A percentile compares a stretch with the other conserved stretches of the same genome.
These are phyloP conservation scores for Hyphopichia wangnamkhiaoensis DNA, from an alignment of 1,139 yeast species.

Conservation along the genomic window DNA sequence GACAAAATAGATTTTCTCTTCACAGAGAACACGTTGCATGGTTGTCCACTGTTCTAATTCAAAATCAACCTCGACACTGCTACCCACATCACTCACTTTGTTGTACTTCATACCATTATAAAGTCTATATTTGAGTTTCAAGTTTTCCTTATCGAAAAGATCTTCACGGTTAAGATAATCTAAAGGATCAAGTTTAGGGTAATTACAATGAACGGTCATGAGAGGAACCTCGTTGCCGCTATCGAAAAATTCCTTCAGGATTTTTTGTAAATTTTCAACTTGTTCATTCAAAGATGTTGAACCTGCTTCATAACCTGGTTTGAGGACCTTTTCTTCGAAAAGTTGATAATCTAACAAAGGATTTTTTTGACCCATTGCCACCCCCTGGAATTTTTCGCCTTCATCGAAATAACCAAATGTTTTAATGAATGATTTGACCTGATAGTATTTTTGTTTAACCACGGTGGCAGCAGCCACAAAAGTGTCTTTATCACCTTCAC, in stretches of 20 bases:
- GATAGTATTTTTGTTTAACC: constrained; percentile 50
- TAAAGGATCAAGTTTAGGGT: constrained; percentile 40
- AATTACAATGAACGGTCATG: constrained; percentile 41
- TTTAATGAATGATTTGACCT: constrained; percentile 41
- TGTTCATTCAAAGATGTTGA: constrained; percentile 18
- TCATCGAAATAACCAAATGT: constrained; percentile 33
- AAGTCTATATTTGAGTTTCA: constrained; percentile 29
- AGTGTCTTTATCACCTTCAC: constrained; percentile 72
- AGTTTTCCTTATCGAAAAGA: constrained; percentile 27
- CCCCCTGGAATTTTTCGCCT: constrained; percentile 31
- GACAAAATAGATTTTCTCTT: constrained; percentile 23
- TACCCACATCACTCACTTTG: constrained; percentile 8
- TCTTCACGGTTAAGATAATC: constrained; percentile 25
- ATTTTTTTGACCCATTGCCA: constrained; percentile 43
- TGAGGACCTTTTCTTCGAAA: constrained; percentile 15
- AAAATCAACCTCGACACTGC: constrained; percentile 22
- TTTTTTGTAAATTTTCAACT: constrained; percentile 19
- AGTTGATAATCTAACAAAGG: constrained; percentile 30
- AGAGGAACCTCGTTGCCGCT: constrained; percentile 16
- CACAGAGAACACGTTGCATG: constrained; percentile 31
- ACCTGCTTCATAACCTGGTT: constrained; percentile 7
- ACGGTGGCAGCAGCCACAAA: constrained; percentile 58
- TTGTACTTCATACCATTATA: constrained; percentile 28
- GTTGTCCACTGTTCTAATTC: constrained; percentile 38
- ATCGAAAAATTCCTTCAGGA: constrained; percentile 19